Evolutionary conservation across 495 filamentous ascomycete genomes (phyloP), one percentile per base, ranked within the genome.

Genomic region (Penicilliopsis zonata): DNA sequence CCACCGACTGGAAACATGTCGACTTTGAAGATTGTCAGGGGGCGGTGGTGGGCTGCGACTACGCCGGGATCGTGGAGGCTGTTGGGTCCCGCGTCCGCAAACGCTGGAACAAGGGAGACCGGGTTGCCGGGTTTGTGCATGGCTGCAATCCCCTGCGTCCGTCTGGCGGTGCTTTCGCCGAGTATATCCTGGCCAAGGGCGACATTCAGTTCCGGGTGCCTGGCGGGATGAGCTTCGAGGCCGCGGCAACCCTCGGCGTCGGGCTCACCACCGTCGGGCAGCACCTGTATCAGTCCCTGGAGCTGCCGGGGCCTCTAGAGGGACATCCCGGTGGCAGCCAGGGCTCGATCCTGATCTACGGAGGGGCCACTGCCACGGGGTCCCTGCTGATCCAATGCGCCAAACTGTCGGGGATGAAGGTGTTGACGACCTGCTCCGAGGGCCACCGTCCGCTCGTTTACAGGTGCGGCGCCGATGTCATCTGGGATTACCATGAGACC

Each of bases 281-380:
- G 25, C 51, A 31, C 5, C 39, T 64, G 9, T 61, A 57, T 22
- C 42, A 56, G 28, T 46, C 30, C 9, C 40, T 66, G 23, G 44
- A 49, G 22, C 38, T 64, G 0, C 44, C 52, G 1, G 33, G 41
- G 1, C 47, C 45, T 4, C 34, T 42, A 5, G 22, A 13, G 0
- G 21, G 6, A 23, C 6, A 23, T 6, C 6, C 6, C 6, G 21
- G 21, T 10, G 21, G 21, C 6, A n/a, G 4, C 0, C n/a, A n/a
- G n/a, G n/a, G n/a, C n/a, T n/a, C n/a, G n/a, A 43, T 76, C 18
- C 46, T 78, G 13, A 58, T 78, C 13, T 76, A 73, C 49, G 73
- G 73, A 6, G 67, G 65, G n/a, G 58, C 54, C 10, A 64, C 65
- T 2, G 53, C 61, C 5, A 75, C 70, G 2, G 73, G 70, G 1